phyloP scores from a whole-genome alignment of 805 yeast species.

The Osmozyma mogii region DNA sequence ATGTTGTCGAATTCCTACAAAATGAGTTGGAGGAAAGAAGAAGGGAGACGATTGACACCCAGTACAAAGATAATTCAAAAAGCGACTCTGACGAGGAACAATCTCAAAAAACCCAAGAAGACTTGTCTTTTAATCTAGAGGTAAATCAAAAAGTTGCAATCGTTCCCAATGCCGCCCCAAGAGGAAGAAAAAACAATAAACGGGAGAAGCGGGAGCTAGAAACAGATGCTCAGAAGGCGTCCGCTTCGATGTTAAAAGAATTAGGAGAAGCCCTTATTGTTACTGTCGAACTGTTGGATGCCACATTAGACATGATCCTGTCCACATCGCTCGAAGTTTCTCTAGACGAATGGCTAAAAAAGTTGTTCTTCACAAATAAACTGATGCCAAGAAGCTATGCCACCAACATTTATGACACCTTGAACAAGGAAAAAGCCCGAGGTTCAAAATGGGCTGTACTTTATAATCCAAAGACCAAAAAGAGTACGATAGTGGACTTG shows the following conservation, averaged over 20 bases:
- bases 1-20: slow-evolving; percentile 36
- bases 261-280: slow-evolving; percentile 65
- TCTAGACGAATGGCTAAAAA: slow-evolving; percentile 70
- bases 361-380: slow-evolving; percentile 69
- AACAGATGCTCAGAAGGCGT: slow-evolving; percentile 59
- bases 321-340: slow-evolving; percentile 66
- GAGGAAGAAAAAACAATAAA: slow-evolving; percentile 62
- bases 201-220: slow-evolving; percentile 73
- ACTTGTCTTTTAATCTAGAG: slow-evolving; percentile 16
- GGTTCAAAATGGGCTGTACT: slow-evolving; percentile 72
- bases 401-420: slow-evolving; percentile 59
- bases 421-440: slow-evolving; percentile 63
- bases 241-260: slow-evolving; percentile 44
- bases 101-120: slow-evolving; percentile 9
- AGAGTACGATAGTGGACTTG: slow-evolving; percentile 35
- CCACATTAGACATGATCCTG: slow-evolving; percentile 75
- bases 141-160: slow-evolving; percentile 51
- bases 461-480: slow-evolving; percentile 71
- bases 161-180: slow-evolving; percentile 74
- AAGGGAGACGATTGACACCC: slow-evolving; percentile 8
- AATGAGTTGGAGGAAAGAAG: slow-evolving; percentile 20
- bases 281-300: slow-evolving; percentile 75
- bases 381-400: slow-evolving; percentile 80
- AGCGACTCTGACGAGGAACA: slow-evolving; percentile 13
- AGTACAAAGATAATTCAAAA: slow-evolving; percentile 1